Evolutionary conservation across 2,329 filamentous ascomycete species (phyloP).

Genomic region (Pseudonectria buxi): DNA sequence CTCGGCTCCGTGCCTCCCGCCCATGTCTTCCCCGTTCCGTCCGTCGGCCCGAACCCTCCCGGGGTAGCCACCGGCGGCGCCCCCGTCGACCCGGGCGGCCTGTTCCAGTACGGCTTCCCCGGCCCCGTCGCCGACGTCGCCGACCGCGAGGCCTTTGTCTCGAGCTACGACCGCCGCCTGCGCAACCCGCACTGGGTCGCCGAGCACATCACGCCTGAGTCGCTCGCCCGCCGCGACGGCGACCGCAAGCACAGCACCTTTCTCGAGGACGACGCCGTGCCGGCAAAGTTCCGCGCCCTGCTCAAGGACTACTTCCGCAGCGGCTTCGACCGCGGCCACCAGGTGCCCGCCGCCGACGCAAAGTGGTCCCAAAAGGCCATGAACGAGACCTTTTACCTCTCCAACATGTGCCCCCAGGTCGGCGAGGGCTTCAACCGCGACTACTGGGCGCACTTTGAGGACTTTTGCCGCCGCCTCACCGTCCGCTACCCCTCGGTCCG

Average conservation of each 20-base stretch:
- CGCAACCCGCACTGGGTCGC: slow-evolving; percentile 93
- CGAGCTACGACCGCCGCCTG: slow-evolving; percentile 81
- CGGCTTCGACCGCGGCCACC: slow-evolving; percentile 93
- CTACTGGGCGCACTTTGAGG: slow-evolving; percentile 99
- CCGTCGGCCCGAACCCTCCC: slow-evolving; percentile 23
- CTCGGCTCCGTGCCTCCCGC: slow-evolving; percentile 48
- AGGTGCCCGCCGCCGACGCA: slow-evolving; percentile 91
- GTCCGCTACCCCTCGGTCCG: slow-evolving; percentile 76
- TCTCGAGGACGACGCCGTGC: slow-evolving; percentile 72
- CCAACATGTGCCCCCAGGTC: slow-evolving; percentile 98
- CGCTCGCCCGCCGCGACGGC: slow-evolving; percentile 65
- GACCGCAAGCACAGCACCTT: slow-evolving; percentile 83
- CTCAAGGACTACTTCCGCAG: slow-evolving; percentile 92
- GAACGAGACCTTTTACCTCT: slow-evolving; percentile 88
- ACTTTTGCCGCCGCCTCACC: slow-evolving; percentile 85
- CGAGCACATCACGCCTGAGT: slow-evolving; percentile 91
- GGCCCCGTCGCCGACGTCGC: slow-evolving; percentile 82
- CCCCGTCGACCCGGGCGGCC: slow-evolving; percentile 65
- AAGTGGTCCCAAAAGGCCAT: slow-evolving; percentile 94
- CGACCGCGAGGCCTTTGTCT: slow-evolving; percentile 68
- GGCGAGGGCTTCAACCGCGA: slow-evolving; percentile 98
- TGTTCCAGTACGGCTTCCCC: slow-evolving; percentile 86
- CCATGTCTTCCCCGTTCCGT: slow-evolving; percentile 40
- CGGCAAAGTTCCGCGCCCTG: slow-evolving; percentile 79
- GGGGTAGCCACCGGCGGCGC: slow-evolving; percentile 28